Evolutionary conservation across 805 yeast genomes (phyloP).

Genomic region (Isabelozyma pseudorhagii): DNA sequence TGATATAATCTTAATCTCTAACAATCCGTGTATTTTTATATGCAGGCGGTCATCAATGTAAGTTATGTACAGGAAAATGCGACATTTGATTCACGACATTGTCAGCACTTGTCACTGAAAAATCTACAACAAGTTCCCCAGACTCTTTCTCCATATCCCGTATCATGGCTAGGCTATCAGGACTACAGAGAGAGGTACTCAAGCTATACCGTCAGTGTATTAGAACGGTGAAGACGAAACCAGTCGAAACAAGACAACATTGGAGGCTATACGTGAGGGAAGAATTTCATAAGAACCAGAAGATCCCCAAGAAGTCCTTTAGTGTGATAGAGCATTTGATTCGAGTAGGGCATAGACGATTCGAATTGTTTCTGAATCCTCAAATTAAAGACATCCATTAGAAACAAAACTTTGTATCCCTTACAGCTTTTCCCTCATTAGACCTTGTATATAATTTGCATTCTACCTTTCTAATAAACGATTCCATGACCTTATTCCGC

Average conservation of each 20-base stretch:
- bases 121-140: too few relatives aligned
- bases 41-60: too few relatives aligned
- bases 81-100: too few relatives aligned
- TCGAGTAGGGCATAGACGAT: constrained; percentile 68
- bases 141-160: neutral
- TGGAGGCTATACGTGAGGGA: constrained; percentile 45
- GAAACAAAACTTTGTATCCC: neutral
- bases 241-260: constrained; percentile 40
- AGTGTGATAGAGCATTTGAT: constrained; percentile 81
- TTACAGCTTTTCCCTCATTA: neutral
- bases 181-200: constrained; percentile 45
- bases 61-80: too few relatives aligned
- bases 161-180: constrained; percentile 33
- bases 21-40: too few relatives aligned
- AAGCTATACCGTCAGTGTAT: constrained; percentile 48
- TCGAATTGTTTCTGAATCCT: constrained; percentile 69
- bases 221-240: constrained; percentile 45
- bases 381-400: constrained; percentile 64
- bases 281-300: constrained; percentile 62
- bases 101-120: too few relatives aligned
- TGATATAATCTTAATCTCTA: too few relatives aligned
- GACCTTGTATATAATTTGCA: neutral
- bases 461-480: neutral
- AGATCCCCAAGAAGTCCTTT: constrained; percentile 73
- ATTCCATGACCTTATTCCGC: neutral